A percentile compares a stretch with the other conserved stretches of the same genome.
These are phyloP conservation scores for Blastobotrys chiropterorum DNA, from an alignment of 805 yeast species.

Conservation along the genomic window DNA sequence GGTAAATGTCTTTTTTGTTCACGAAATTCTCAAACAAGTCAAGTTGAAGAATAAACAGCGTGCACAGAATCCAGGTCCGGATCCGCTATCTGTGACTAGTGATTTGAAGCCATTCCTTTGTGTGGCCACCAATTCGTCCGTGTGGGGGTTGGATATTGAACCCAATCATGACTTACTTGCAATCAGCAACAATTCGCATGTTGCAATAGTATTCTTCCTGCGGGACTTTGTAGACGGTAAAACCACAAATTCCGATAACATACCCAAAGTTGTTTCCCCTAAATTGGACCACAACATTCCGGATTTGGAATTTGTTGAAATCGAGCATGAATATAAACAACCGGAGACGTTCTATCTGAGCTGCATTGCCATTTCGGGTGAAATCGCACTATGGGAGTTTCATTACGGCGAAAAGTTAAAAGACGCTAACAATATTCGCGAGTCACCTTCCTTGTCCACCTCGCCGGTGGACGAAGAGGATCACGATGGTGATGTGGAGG, in stretches of 20 bases:
- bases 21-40: slow-evolving; percentile 25
- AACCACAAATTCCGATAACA: slow-evolving; percentile 12
- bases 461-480: too few relatives aligned
- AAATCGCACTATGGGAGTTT: slow-evolving; percentile 23
- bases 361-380: slow-evolving; percentile 43
- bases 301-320: slow-evolving; percentile 38
- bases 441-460: too few relatives aligned
- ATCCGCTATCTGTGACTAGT: slow-evolving; percentile 22
- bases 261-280: slow-evolving; percentile 30
- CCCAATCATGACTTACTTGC: slow-evolving; percentile 35
- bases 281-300: slow-evolving; percentile 52
- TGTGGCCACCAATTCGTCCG: slow-evolving; percentile 31
- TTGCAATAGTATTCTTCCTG: slow-evolving; percentile 32
- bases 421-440: too few relatives aligned
- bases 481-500: too few relatives aligned
- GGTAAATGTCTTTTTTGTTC: slow-evolving; percentile 32
- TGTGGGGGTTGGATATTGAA: slow-evolving; percentile 58
- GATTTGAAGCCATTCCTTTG: not conserved
- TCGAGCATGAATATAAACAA: slow-evolving; percentile 11
- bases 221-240: slow-evolving; percentile 28
- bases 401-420: slow-evolving; percentile 8
- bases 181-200: slow-evolving; percentile 50
- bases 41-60: not conserved
- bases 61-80: slow-evolving; percentile 10
- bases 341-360: slow-evolving; percentile 29